A percentile compares a stretch with the other conserved stretches of the same genome.
These are phyloP conservation scores for Scedosporium dehoogii DNA, from an alignment of 2,329 filamentous ascomycete genomes.

Conservation along the genomic window DNA sequence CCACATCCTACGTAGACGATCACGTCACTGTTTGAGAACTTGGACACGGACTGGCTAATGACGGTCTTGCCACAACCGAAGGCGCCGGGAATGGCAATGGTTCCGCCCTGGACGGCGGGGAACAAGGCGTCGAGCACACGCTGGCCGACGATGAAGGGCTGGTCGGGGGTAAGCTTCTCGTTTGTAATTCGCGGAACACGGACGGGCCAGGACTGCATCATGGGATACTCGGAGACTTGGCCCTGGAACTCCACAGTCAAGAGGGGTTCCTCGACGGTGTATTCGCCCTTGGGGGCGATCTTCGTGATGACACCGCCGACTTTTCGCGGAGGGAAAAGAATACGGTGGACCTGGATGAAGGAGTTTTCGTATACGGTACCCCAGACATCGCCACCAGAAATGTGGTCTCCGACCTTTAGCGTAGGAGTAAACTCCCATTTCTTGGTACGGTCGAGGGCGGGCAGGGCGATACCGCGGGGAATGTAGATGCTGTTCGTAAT, in stretches of 20 bases:
- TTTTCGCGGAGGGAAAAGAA: slow-evolving; percentile 81
- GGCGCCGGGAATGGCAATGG: slow-evolving; percentile 93
- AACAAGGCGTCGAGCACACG: slow-evolving; percentile 94
- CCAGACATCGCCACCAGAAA: slow-evolving; percentile 93
- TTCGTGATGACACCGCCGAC: slow-evolving; percentile 77
- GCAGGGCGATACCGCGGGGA: slow-evolving; percentile 81
- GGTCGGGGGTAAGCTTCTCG: slow-evolving; percentile 82
- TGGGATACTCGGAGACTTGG: slow-evolving; percentile 84
- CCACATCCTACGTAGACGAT: slow-evolving; percentile 92
- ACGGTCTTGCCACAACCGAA: slow-evolving; percentile 99
- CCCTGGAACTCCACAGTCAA: slow-evolving; percentile 96
- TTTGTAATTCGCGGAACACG: slow-evolving; percentile 87
- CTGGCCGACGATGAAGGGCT: slow-evolving; percentile 93
- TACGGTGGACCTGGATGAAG: slow-evolving; percentile 85
- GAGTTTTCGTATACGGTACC: slow-evolving; percentile 94
- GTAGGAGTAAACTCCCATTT: slow-evolving; percentile 94
- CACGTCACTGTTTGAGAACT: slow-evolving; percentile 99
- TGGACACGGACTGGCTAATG: slow-evolving; percentile 96
- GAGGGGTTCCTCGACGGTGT: slow-evolving; percentile 89
- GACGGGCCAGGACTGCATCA: slow-evolving; percentile 99
- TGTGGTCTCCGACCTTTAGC: slow-evolving; percentile 92
- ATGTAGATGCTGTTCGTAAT: slow-evolving; percentile 89
- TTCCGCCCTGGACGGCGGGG: slow-evolving; percentile 92
- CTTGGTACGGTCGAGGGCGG: slow-evolving; percentile 79
- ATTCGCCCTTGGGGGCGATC: slow-evolving; percentile 81